These are phyloP conservation scores for Malassezia cuniculi DNA, from an alignment of 1,284 basidiomycete genomes.

Conservation along the genomic window DNA sequence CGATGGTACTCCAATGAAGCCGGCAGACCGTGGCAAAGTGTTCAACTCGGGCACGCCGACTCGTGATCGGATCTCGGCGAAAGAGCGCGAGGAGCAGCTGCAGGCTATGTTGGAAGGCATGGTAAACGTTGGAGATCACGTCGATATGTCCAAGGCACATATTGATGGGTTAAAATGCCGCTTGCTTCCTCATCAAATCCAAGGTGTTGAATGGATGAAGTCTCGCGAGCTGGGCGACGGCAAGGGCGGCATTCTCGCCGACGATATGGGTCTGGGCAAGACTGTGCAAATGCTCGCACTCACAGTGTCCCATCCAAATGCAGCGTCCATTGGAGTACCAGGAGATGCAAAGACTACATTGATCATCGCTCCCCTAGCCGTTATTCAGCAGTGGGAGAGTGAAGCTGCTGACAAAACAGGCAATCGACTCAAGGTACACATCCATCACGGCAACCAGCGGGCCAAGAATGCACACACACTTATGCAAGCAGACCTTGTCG, in stretches of 20 bases:
- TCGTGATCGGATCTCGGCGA: slow-evolving; percentile 13
- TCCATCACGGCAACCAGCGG: slow-evolving; percentile 34
- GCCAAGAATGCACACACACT: slow-evolving; percentile 15
- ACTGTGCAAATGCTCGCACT: slow-evolving; percentile 79
- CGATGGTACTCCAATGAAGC: not conserved
- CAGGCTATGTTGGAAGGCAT: slow-evolving; percentile 25
- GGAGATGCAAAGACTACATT: slow-evolving; percentile 19
- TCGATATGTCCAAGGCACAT: slow-evolving; percentile 11
- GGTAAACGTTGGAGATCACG: slow-evolving; percentile 24
- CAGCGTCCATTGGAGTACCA: not conserved
- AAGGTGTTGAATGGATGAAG: slow-evolving; percentile 75
- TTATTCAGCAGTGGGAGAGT: slow-evolving; percentile 80
- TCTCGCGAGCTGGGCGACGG: slow-evolving; percentile 62
- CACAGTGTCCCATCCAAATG: slow-evolving; percentile 50
- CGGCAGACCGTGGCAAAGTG: no score
- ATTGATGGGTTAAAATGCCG: slow-evolving; percentile 50
- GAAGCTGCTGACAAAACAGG: slow-evolving; percentile 68
- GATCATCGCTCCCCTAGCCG: slow-evolving; percentile 49
- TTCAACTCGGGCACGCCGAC: slow-evolving; percentile 1
- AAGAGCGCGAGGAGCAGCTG: slow-evolving; percentile 31
- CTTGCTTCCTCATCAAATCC: slow-evolving; percentile 73
- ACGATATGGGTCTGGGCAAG: slow-evolving; percentile 57
- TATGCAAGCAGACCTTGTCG: slow-evolving; percentile 25
- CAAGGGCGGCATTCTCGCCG: slow-evolving; percentile 74
- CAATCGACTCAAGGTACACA: slow-evolving; percentile 25